Conservation (phyloP, 78 protist species). For the Polysphondylium violaceum region DNA sequence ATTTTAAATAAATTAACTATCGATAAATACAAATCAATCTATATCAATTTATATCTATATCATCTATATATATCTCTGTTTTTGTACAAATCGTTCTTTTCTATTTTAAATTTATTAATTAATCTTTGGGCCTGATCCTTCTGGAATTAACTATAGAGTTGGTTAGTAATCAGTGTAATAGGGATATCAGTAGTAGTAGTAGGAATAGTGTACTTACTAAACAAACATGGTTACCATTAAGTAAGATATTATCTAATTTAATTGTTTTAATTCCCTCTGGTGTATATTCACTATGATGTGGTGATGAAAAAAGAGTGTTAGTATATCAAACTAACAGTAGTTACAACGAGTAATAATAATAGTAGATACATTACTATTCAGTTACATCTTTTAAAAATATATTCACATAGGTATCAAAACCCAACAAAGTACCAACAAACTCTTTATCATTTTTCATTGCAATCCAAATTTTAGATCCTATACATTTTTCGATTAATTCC, state of each 20-base stretch:
- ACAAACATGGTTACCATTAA: slow-evolving; percentile 95
- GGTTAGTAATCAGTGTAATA: not conserved
- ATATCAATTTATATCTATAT: not conserved
- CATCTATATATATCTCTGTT: not conserved
- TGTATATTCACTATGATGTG: slow-evolving; percentile 85
- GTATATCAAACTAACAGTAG: not conserved
- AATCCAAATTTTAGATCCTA: slow-evolving; percentile 87
- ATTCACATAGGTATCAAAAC: slow-evolving; percentile 92
- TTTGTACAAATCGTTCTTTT: not conserved
- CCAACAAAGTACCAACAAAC: slow-evolving; percentile 89
- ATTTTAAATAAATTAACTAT: not conserved
- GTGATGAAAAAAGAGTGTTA: not conserved
- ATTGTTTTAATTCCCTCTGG: slow-evolving; percentile 89
- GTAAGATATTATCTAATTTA: slow-evolving; percentile 88
- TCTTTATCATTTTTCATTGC: slow-evolving; percentile 89
- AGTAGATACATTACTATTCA: slow-evolving; percentile 64
- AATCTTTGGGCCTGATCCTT: slow-evolving; percentile 66
- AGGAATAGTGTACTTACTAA: slow-evolving; percentile 69
- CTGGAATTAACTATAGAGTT: slow-evolving; percentile 66
- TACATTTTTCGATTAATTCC: slow-evolving; percentile 90
- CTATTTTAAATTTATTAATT: slow-evolving; percentile 8
- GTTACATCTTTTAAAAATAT: slow-evolving; percentile 90
- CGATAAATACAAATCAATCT: not conserved
- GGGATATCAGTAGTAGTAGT: not conserved
- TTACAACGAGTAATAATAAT: not conserved